Percentiles rank a stretch among this genome's conserved stretches.
phyloP scores from a whole-genome alignment of 1,284 basidiomycete species.

The Spongiforma sp. region DNA sequence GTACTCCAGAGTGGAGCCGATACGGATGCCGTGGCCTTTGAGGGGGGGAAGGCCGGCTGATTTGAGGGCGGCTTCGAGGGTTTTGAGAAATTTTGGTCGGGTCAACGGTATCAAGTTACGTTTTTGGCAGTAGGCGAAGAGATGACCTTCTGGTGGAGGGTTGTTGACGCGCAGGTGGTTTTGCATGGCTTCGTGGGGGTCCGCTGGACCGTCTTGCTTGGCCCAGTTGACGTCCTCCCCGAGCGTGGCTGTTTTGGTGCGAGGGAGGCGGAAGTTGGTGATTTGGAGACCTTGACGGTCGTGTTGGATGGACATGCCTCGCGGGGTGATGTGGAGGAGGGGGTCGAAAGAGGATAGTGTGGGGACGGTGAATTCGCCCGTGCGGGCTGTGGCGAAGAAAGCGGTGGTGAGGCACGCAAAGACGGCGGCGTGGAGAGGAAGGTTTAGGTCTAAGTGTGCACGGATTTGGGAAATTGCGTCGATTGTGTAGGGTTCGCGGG shows the following conservation, averaged over 20 bases:
- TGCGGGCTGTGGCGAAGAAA: background rate
- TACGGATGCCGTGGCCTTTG: background rate
- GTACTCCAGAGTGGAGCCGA: background rate
- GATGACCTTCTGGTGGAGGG: background rate
- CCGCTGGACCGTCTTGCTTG: background rate
- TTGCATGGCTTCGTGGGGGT: background rate
- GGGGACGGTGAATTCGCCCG: background rate
- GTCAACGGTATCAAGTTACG: background rate
- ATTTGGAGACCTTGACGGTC: background rate
- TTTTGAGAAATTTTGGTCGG: background rate
- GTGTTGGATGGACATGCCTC: background rate
- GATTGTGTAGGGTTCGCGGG: background rate
- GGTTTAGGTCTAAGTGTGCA: fast-evolving
- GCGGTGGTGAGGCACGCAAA: constrained; percentile 8
- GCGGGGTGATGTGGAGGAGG: fast-evolving
- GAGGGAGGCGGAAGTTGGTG: background rate
- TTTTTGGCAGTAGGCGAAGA: background rate
- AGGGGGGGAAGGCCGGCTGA: background rate
- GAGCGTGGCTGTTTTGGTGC: background rate
- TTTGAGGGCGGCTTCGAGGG: background rate
- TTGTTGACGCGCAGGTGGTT: background rate
- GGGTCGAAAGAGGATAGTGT: background rate
- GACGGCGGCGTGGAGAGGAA: background rate
- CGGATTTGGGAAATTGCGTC: background rate
- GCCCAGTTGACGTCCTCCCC: constrained; percentile 6